phyloP scores from a whole-genome alignment of 352 stramenopile genomes.

The Pythium rhizo-oryzae region DNA sequence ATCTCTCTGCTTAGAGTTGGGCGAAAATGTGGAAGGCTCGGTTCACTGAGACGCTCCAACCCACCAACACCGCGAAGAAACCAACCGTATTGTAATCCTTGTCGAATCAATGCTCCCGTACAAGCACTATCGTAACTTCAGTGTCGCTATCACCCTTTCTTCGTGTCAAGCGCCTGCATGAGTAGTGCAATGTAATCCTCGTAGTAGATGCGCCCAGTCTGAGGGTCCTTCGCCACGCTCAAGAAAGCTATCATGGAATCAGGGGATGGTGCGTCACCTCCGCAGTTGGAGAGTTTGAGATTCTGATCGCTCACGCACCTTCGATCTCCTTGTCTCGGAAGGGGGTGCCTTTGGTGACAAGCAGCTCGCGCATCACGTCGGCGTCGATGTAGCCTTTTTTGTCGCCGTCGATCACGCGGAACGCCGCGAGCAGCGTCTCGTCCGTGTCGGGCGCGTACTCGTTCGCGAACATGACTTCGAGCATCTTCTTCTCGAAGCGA shows the following conservation, averaged over 20 bases:
- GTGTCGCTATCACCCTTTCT: slow-evolving; percentile 9
- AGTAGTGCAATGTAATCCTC: slow-evolving; percentile 91
- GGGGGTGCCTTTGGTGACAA: slow-evolving; percentile 88
- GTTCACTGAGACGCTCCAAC: no score
- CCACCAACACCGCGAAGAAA: no score
- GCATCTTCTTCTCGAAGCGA: slow-evolving; percentile 94
- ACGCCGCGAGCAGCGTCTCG: slow-evolving; percentile 86
- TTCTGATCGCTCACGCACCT: slow-evolving; percentile 26
- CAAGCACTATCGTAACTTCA: neutral
- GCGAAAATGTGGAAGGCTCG: no score
- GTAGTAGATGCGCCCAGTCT: slow-evolving; percentile 91
- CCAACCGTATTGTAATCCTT: no score
- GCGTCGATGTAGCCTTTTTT: slow-evolving; percentile 91
- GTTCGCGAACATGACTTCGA: slow-evolving; percentile 89
- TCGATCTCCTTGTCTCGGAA: slow-evolving; percentile 93
- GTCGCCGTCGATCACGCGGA: slow-evolving; percentile 71
- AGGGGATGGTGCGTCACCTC: no score
- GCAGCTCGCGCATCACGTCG: slow-evolving; percentile 85
- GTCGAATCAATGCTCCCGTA: no score
- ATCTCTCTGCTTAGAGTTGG: no score
- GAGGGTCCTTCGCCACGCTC: slow-evolving; percentile 73
- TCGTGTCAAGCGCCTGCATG: slow-evolving; percentile 54
- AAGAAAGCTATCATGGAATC: slow-evolving; percentile 65
- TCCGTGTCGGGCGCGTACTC: slow-evolving; percentile 89
- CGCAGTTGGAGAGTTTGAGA: slow-evolving; percentile 2